Percentiles rank a stretch among this genome's conserved stretches.
These are phyloP conservation scores for Pseudozyma tsukubaensis DNA, from an alignment of 1,284 basidiomycete genomes.

Conservation along the genomic window DNA sequence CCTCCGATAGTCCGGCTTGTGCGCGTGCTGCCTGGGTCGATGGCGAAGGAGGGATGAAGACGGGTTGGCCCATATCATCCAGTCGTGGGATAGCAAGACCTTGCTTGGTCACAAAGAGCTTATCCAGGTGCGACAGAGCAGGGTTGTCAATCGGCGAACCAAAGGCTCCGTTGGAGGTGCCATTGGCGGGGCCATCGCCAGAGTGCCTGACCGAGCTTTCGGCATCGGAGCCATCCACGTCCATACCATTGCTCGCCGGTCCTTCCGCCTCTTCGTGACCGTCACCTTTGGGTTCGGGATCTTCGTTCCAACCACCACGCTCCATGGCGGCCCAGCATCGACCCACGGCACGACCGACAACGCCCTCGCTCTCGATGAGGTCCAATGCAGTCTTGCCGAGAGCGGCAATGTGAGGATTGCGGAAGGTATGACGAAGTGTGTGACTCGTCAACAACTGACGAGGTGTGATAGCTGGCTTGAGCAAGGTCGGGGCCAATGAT, in stretches of 20 bases:
- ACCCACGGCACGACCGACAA: constrained; percentile 61
- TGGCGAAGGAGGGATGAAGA: constrained; percentile 39
- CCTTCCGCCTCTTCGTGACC: constrained; percentile 9
- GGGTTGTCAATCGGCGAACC: constrained; percentile 53
- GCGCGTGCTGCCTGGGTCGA: constrained; percentile 19
- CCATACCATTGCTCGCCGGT: constrained; percentile 35
- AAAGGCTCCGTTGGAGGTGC: constrained; percentile 20
- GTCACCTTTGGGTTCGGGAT: constrained; percentile 41
- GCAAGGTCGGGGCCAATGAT: constrained; percentile 62
- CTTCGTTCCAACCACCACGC: constrained; percentile 48
- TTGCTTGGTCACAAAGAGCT: constrained; percentile 63
- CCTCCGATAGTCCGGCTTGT: constrained; percentile 20
- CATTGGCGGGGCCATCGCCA: constrained; percentile 10
- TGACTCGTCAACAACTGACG: constrained; percentile 61
- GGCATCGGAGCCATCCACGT: constrained; percentile 25
- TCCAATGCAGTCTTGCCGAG: constrained; percentile 67
- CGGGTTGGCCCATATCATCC: constrained; percentile 47
- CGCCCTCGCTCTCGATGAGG: constrained; percentile 64
- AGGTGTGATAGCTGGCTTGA: constrained; percentile 63
- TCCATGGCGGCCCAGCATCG: constrained; percentile 66
- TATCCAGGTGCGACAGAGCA: constrained; percentile 60
- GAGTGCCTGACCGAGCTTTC: constrained; percentile 17
- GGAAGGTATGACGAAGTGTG: constrained; percentile 65
- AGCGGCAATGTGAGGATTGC: constrained; percentile 66
- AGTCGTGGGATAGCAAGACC: constrained; percentile 56